phyloP scores from a whole-genome alignment of 2,329 filamentous ascomycete genomes.

The Trichoderma sp. region DNA sequence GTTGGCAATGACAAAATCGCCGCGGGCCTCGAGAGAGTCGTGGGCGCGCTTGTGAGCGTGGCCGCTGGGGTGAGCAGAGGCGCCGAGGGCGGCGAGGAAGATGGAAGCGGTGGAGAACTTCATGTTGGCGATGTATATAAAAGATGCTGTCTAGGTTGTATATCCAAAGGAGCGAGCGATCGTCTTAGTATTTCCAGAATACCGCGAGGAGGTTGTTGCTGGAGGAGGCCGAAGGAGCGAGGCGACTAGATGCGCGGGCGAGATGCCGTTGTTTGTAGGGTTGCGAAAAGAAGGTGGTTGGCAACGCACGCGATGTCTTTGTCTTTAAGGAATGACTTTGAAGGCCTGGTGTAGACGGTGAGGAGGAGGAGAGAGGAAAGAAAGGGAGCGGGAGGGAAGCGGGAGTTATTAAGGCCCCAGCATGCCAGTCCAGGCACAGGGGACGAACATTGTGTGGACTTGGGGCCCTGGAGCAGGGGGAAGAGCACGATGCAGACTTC shows the following conservation, averaged over 20 bases:
- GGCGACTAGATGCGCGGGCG: slow-evolving; percentile 18
- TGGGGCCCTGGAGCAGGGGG: neutral
- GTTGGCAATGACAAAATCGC: slow-evolving; percentile 39
- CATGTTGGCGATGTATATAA: slow-evolving; percentile 35
- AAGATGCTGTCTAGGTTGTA: slow-evolving; percentile 7
- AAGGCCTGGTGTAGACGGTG: slow-evolving; percentile 19
- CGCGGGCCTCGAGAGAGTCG: slow-evolving; percentile 35
- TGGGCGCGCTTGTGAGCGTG: slow-evolving; percentile 40
- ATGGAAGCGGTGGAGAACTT: slow-evolving; percentile 43
- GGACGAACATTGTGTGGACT: neutral
- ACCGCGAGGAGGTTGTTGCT: slow-evolving; percentile 9
- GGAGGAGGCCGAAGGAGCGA: slow-evolving; percentile 17
- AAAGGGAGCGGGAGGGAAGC: slow-evolving; percentile 24
- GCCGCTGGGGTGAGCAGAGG: slow-evolving; percentile 44
- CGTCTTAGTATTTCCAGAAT: slow-evolving; percentile 25
- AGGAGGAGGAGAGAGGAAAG: slow-evolving; percentile 16
- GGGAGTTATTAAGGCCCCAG: slow-evolving; percentile 27
- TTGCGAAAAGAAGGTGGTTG: slow-evolving; percentile 22
- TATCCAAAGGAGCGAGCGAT: slow-evolving; percentile 5
- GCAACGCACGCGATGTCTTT: slow-evolving; percentile 20
- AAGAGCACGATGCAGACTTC: neutral
- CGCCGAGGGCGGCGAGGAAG: slow-evolving; percentile 44
- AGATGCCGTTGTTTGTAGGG: neutral
- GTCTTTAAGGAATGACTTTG: slow-evolving; percentile 29
- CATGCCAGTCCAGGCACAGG: neutral